Evolutionary conservation across 805 yeast species (phyloP).

Genomic region (Lipomyces orientalis): DNA sequence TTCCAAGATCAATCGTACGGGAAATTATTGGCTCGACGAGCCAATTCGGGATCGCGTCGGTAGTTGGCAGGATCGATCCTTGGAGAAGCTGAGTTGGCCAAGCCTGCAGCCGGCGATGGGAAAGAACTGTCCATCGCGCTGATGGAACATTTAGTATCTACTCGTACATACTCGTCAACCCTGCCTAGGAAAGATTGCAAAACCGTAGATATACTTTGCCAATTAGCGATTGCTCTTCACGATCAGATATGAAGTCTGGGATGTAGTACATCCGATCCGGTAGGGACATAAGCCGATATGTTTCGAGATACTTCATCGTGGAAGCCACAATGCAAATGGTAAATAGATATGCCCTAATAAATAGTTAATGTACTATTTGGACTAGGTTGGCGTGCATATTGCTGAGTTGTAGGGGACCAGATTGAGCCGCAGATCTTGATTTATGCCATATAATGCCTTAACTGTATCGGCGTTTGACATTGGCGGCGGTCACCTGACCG

Average conservation of each 20-base stretch:
- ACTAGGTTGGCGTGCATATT: no score
- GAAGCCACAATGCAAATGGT: not conserved
- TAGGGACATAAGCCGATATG: conserved; percentile 13
- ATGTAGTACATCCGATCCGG: conserved; percentile 28
- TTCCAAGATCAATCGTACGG: conserved; percentile 24
- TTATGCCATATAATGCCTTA: no score
- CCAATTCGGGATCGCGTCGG: conserved; percentile 28
- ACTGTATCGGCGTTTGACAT: no score
- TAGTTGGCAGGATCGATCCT: conserved; percentile 26
- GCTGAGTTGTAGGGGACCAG: no score
- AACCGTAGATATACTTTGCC: conserved; percentile 18
- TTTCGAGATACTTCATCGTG: conserved; percentile 15
- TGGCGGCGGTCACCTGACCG: no score
- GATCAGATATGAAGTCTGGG: conserved; percentile 23
- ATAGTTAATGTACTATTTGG: no score
- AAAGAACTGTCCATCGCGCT: conserved; percentile 26
- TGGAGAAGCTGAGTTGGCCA: conserved; percentile 32
- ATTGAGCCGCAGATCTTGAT: no score
- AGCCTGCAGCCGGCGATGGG: conserved; percentile 34
- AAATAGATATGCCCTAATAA: not conserved
- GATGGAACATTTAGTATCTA: conserved; percentile 26
- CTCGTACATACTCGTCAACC: not conserved
- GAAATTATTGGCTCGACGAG: conserved; percentile 21
- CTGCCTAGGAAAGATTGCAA: not conserved
- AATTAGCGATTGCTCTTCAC: conserved; percentile 23